phyloP scores from a whole-genome alignment of 1,284 basidiomycete genomes.

The Trichosporon asahii region DNA sequence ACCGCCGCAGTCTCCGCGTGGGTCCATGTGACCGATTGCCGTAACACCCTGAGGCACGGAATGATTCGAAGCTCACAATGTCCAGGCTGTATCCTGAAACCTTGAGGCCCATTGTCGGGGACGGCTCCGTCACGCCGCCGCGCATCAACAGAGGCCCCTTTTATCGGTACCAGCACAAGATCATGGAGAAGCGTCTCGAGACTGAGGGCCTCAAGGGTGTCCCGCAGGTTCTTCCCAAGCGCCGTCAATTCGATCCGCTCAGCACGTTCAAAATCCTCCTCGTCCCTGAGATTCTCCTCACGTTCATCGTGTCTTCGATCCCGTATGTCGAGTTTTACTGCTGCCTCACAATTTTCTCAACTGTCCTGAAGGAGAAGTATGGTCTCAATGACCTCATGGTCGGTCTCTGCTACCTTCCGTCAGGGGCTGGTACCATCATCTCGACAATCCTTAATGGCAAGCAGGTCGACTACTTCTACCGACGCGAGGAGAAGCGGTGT shows the following conservation, averaged over 20 bases:
- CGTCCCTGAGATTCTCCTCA: conserved; percentile 44
- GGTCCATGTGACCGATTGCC: neutral
- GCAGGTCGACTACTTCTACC: conserved; percentile 45
- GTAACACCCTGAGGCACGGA: neutral
- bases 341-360: conserved; percentile 38
- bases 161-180: conserved; percentile 26
- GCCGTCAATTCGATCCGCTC: conserved; percentile 41
- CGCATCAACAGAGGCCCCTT: conserved; percentile 37
- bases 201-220: neutral
- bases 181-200: conserved; percentile 8
- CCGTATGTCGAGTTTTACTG: conserved; percentile 49
- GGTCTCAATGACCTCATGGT: conserved; percentile 45
- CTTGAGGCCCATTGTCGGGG: conserved; percentile 47
- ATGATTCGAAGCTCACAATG: neutral
- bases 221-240: conserved; percentile 3
- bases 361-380: conserved; percentile 44
- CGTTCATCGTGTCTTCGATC: conserved; percentile 40
- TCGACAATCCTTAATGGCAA: conserved; percentile 41
- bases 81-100: conserved; percentile 45
- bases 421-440: conserved; percentile 41
- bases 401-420: conserved; percentile 51
- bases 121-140: conserved; percentile 48
- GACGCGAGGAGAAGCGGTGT: conserved; percentile 37
- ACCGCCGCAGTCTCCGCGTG: neutral
- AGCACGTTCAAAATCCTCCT: conserved; percentile 46